Evolutionary conservation across 2,329 filamentous ascomycete genomes (phyloP), one percentile per base, ranked within the genome.

Genomic region (Fusarium heterosporum): DNA sequence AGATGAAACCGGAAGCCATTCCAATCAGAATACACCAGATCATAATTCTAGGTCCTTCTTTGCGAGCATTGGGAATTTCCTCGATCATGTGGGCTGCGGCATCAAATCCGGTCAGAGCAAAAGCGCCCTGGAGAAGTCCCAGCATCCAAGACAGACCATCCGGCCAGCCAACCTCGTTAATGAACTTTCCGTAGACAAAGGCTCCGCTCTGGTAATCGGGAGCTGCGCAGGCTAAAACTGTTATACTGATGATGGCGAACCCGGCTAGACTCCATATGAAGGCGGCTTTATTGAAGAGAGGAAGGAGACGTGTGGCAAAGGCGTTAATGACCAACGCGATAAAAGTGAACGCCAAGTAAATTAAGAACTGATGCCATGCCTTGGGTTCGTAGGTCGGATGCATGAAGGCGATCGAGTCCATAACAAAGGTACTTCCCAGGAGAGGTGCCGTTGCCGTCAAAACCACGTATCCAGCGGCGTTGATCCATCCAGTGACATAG

Each of bases 401-500:
- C 75, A 88, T 84, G 34, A 93, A 78, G 3, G 84, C 81, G 51
- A 92, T 88, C 41, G 90, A 83, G 55, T 89, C 87, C 26, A 90
- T 74, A 48, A 93, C 84, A 64, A 93, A 84, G 64, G 89, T 85
- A 68, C 87, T 90, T 13, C 87, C 89, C 7, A 93, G 82, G 22
- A 92, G 80, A 2, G 89, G 89, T 16, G 87, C 90, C 0, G 89
- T 90, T 9, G 90, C 90, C 6, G 87, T 88, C 52, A 93, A 77
- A 11, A 87, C 86, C 30, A 91, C 88, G 88, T 90, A 92, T 16
- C 89, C 90, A n/a, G 87, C 87, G 36, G 88, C 85, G 70, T 89
- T 90, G 75, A 89, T 91, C 89, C 90, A 93, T 28, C 90, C 90
- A 0, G 89, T 92, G 45, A 88, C 85, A 81, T 89, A 93, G 45